These are phyloP conservation scores for Globisporangium emineosum DNA, from an alignment of 352 stramenopile species.

Conservation along the genomic window DNA sequence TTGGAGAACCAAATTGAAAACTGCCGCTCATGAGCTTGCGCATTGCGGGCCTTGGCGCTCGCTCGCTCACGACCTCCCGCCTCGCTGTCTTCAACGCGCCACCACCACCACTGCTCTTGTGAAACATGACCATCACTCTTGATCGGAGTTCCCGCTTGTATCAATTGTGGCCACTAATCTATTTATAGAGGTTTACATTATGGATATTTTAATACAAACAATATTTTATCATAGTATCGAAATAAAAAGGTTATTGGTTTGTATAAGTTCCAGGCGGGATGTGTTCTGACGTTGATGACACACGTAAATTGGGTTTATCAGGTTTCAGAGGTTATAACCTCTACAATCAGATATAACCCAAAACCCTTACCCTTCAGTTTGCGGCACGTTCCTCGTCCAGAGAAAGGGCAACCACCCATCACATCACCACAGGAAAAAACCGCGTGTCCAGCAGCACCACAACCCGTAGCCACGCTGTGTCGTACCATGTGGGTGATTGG, in stretches of 20 bases:
- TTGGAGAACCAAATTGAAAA: slow-evolving; percentile 24
- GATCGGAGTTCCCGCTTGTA: not conserved
- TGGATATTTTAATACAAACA: too few species aligned
- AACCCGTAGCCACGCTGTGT: not conserved
- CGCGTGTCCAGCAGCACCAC: not conserved
- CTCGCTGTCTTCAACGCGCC: slow-evolving; percentile 3
- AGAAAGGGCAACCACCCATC: slow-evolving; percentile 6
- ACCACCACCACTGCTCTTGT: slow-evolving; percentile 14
- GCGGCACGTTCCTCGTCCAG: slow-evolving; percentile 11
- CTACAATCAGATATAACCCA: not conserved
- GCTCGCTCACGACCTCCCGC: not conserved
- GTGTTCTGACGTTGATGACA: not conserved
- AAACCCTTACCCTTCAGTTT: slow-evolving; percentile 3
- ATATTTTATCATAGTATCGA: too few species aligned
- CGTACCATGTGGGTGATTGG: not conserved
- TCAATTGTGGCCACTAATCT: not conserved
- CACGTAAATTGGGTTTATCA: slow-evolving; percentile 1
- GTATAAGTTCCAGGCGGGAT: not conserved
- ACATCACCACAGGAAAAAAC: not conserved
- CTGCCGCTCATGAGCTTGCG: slow-evolving; percentile 1
- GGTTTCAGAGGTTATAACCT: not conserved
- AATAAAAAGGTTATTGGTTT: not conserved
- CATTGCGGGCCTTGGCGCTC: not conserved
- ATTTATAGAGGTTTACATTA: not conserved
- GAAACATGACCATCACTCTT: slow-evolving; percentile 12